phyloP scores from a whole-genome alignment of 306 rosid species.

The Cucumis melo region DNA sequence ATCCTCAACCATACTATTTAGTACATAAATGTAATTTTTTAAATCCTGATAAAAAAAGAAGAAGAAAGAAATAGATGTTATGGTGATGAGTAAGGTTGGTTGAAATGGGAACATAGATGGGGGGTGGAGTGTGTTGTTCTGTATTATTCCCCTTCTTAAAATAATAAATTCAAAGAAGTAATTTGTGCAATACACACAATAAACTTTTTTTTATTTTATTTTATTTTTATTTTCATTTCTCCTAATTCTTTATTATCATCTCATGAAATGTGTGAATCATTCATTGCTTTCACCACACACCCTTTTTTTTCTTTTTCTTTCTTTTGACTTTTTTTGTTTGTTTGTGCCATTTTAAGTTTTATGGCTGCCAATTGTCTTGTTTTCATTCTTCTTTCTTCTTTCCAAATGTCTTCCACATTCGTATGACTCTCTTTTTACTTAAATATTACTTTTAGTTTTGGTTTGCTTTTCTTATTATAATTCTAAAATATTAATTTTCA shows the following conservation, averaged over 20 bases:
- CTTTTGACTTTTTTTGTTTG: background rate
- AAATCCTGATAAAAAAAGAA: too few relatives aligned
- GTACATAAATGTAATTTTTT: background rate
- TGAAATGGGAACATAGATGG: slow-evolving; percentile 1
- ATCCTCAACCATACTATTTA: background rate
- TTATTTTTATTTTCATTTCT: background rate
- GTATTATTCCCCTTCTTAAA: background rate
- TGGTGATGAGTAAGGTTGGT: background rate
- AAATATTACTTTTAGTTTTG: too few relatives aligned
- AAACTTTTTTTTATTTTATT: background rate
- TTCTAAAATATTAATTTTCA: too few relatives aligned
- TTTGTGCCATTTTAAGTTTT: too few relatives aligned
- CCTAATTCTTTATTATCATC: background rate
- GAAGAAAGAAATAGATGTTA: background rate
- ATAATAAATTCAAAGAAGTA: background rate
- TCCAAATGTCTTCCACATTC: too few relatives aligned
- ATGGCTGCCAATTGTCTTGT: too few relatives aligned
- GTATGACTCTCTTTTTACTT: too few relatives aligned
- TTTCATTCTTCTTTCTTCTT: too few relatives aligned
- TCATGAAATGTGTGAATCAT: too few relatives aligned
- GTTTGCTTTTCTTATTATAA: too few relatives aligned
- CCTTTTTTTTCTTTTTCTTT: too few relatives aligned
- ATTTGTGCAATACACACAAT: slow-evolving; percentile 1
- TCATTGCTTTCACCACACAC: background rate
- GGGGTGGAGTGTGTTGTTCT: background rate